Base-by-base conservation (phyloP, 495 filamentous ascomycete species). In the Talaromyces nanjingensis region DNA sequence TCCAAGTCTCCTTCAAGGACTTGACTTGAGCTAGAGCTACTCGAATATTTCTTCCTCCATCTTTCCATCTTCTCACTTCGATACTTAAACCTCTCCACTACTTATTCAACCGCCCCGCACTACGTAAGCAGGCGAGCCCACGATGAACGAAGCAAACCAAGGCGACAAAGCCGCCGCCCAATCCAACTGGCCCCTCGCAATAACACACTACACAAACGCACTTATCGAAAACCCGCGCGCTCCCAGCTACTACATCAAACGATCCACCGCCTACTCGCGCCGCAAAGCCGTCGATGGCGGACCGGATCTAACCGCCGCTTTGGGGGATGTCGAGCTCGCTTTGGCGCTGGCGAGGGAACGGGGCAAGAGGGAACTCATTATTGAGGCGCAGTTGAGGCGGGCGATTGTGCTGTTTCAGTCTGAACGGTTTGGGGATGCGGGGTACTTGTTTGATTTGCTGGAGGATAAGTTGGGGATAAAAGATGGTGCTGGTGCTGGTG, bases 171-270 rank as follows among this genome's bases (percentile, higher is more conserved):
- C 92, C 60, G 79, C 94, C 45, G 69, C 78, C 11, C 77, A 73
- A 1, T 81, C 82, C 53, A 80, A 96, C 59, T 94, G 84, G 66
- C 71, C 76, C 9, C 76, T 78, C 29, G 93, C 92, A 9, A 84
- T 96, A 68, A 72, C 75, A 7, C 79, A 88, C 66, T 91, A 91
- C 66, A 90, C 92, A n/a, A 77, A 81, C 55, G 94, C 93, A n/a
- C 76, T 98, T 5, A 67, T 79, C 29, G 72, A 76, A 37, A 80
- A 82, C 6, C 87, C 90, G 11, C 84, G 81, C 34, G 89, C 92
- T 7, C 89, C 91, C 5, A 73, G 84, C 64, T 98, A 96, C 83
- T 89, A 94, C 65, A 85, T 96, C 65, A 88, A 94, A 71, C 91
- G 96, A 27, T 90, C 91, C 2, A 93, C 87, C 11, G 92, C 92